Evolutionary conservation across 2,329 filamentous ascomycete species (phyloP).

Genomic region (Aspergillus melleus): DNA sequence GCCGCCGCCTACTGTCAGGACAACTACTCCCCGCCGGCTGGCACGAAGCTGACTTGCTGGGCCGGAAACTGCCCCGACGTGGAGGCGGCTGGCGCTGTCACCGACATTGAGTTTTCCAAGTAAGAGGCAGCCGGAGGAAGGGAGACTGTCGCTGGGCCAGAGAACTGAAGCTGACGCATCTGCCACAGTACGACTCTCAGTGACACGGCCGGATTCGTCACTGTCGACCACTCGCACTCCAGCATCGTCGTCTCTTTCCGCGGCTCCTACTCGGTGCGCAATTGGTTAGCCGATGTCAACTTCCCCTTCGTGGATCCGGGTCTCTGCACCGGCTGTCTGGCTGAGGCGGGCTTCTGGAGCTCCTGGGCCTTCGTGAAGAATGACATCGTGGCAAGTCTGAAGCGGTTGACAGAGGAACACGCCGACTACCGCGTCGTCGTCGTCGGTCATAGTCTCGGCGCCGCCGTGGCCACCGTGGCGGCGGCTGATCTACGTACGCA

Average conservation of each 20-base stretch:
- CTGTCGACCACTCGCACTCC: conserved; percentile 47
- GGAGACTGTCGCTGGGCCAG: no score
- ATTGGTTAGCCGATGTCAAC: conserved; percentile 28
- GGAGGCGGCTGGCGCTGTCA: conserved; percentile 30
- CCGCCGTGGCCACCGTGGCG: conserved; percentile 62
- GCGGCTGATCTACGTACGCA: conserved; percentile 55
- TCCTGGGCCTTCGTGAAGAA: conserved; percentile 43
- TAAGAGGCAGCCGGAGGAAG: conserved; percentile 12
- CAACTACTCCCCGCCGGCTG: conserved; percentile 45
- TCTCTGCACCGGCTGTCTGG: conserved; percentile 46
- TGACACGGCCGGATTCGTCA: conserved; percentile 52
- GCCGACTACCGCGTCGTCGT: conserved; percentile 43
- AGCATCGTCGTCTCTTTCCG: conserved; percentile 40
- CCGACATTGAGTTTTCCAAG: conserved; percentile 50
- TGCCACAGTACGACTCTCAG: conserved; percentile 20
- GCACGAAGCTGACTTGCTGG: conserved; percentile 43
- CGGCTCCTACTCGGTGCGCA: conserved; percentile 36
- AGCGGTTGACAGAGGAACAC: conserved; percentile 15
- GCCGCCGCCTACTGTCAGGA: conserved; percentile 51
- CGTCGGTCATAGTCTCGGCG: conserved; percentile 69
- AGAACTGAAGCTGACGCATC: neutral
- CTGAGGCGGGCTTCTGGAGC: conserved; percentile 48
- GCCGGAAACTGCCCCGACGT: conserved; percentile 48
- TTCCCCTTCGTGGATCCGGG: conserved; percentile 32
- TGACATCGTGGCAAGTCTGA: conserved; percentile 38